phyloP scores from a whole-genome alignment of 2,329 filamentous ascomycete species.

The Passalora sequoiae region DNA sequence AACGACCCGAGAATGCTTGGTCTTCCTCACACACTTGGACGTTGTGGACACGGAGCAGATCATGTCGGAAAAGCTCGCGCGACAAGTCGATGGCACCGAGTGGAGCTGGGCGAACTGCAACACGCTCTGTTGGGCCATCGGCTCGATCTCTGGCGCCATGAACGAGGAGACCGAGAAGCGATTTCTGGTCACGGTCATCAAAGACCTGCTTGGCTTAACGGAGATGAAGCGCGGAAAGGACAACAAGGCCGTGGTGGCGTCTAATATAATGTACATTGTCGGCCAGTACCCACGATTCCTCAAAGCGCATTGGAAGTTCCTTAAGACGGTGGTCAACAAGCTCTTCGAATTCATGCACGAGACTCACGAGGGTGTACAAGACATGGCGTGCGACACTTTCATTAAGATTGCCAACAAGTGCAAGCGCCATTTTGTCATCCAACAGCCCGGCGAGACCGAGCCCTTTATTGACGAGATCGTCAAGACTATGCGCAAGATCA shows the following conservation, averaged over 20 bases:
- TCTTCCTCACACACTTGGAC: slow-evolving; percentile 95
- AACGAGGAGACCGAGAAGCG: slow-evolving; percentile 99
- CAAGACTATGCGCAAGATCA: slow-evolving; percentile 90
- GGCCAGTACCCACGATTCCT: slow-evolving; percentile 97
- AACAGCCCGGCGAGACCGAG: slow-evolving; percentile 89
- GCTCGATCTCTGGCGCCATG: slow-evolving; percentile 97
- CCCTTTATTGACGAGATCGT: slow-evolving; percentile 99
- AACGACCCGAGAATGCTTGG: slow-evolving; percentile 92
- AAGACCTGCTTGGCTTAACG: slow-evolving; percentile 90
- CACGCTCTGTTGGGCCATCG: slow-evolving; percentile 98
- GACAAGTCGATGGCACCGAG: slow-evolving; percentile 89
- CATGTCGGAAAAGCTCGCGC: slow-evolving; percentile 96
- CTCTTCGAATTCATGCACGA: slow-evolving; percentile 99
- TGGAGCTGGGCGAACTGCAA: slow-evolving; percentile 99
- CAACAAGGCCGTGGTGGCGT: slow-evolving; percentile 98
- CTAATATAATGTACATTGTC: slow-evolving; percentile 99
- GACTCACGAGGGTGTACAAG: slow-evolving; percentile 97
- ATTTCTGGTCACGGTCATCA: slow-evolving; percentile 97
- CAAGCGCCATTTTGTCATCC: slow-evolving; percentile 90
- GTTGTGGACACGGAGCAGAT: slow-evolving; percentile 97
- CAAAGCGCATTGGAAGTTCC: slow-evolving; percentile 99
- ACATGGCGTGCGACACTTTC: slow-evolving; percentile 99
- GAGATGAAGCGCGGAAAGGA: slow-evolving; percentile 99
- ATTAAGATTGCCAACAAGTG: slow-evolving; percentile 99
- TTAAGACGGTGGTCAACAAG: slow-evolving; percentile 99